Conservation (phyloP, 768 basidiomycete species). For the Suillus weaverae region DNA sequence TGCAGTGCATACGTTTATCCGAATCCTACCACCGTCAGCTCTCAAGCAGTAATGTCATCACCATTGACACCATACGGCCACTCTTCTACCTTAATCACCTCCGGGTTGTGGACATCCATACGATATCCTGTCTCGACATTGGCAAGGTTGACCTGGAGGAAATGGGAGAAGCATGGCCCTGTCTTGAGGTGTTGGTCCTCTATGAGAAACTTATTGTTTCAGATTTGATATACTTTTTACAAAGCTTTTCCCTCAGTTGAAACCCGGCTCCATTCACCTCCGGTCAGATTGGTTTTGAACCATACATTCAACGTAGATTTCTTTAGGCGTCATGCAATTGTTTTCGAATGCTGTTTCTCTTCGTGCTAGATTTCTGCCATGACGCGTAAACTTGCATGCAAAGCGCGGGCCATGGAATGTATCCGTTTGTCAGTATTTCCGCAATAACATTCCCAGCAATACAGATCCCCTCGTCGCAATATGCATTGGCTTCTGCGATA, state of each 20-base stretch:
- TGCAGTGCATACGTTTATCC: not conserved
- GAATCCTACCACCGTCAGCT: fast-evolving
- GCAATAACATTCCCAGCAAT: not conserved
- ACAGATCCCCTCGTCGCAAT: not conserved
- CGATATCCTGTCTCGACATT: conserved; percentile 31
- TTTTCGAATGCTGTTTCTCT: not conserved
- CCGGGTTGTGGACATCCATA: conserved; percentile 31
- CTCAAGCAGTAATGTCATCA: not conserved
- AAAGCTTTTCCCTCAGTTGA: not conserved
- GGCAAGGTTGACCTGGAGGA: conserved; percentile 42
- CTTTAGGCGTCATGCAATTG: not conserved
- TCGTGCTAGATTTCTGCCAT: not conserved
- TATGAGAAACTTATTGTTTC: not conserved
- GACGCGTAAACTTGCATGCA: not conserved
- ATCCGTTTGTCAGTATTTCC: not conserved
- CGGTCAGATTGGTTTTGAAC: not conserved
- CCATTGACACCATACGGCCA: conserved; percentile 33
- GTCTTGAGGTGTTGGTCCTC: conserved; percentile 42
- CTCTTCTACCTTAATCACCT: conserved; percentile 32
- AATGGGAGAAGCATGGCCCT: conserved; percentile 45
- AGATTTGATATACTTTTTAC: not conserved
- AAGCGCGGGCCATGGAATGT: not conserved
- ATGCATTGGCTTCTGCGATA: not conserved
- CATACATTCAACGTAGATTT: not conserved
- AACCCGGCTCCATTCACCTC: not conserved